A percentile compares a stretch with the other conserved stretches of the same genome.
Conservation (phyloP, 2,329 filamentous ascomycete species). For the Aspergillus latus region DNA sequence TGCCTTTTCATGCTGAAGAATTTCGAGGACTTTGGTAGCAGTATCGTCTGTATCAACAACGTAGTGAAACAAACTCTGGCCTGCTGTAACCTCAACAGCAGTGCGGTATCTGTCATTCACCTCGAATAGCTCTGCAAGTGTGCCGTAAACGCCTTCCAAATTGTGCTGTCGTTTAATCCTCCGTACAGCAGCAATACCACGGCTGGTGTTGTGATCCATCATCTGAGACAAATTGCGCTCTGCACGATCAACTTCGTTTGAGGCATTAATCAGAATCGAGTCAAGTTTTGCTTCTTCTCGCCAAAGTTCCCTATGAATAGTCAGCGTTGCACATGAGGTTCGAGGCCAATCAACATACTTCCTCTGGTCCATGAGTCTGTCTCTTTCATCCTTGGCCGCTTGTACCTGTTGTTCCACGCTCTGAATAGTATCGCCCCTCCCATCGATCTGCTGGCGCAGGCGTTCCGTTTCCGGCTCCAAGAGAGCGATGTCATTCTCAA, state of each 20-base stretch:
- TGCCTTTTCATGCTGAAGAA: conserved; percentile 73
- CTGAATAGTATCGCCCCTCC: conserved; percentile 72
- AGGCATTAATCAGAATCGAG: conserved; percentile 71
- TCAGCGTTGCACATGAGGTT: conserved; percentile 3
- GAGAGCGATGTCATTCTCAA: conserved; percentile 69
- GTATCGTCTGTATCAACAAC: conserved; percentile 91
- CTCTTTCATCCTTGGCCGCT: conserved; percentile 72
- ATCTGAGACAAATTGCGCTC: conserved; percentile 76
- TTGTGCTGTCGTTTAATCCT: conserved; percentile 76
- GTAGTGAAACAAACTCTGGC: conserved; percentile 90
- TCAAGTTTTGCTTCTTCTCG: conserved; percentile 86
- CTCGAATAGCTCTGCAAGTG: conserved; percentile 86
- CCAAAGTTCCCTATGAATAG: conserved; percentile 60
- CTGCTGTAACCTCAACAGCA: conserved; percentile 89
- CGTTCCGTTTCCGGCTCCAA: conserved; percentile 71
- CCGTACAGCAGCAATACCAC: conserved; percentile 82
- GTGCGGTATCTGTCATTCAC: conserved; percentile 82
- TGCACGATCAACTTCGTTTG: conserved; percentile 72
- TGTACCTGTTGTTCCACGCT: conserved; percentile 72
- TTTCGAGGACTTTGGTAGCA: conserved; percentile 75
- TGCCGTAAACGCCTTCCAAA: conserved; percentile 86
- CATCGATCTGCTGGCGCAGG: conserved; percentile 71
- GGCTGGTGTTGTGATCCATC: conserved; percentile 85
- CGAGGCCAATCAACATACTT: conserved; percentile 54
- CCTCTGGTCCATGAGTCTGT: conserved; percentile 79